phyloP scores from a whole-genome alignment of 139 green algal genomes.

The Coelastrella sp. region DNA sequence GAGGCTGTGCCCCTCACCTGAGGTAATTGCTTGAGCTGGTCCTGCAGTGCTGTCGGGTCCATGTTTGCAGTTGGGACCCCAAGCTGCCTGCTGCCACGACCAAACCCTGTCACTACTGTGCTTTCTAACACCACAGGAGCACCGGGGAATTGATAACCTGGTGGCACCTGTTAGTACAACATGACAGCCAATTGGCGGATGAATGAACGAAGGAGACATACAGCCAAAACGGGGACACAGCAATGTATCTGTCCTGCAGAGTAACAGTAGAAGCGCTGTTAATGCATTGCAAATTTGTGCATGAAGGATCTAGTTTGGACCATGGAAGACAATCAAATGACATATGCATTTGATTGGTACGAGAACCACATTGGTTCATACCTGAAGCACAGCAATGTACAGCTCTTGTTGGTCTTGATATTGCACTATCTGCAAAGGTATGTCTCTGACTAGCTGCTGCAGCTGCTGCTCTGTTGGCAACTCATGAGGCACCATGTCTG shows the following conservation, averaged over 20 bases:
- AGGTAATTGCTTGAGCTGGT: constrained; percentile 62
- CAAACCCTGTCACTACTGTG: constrained; percentile 82
- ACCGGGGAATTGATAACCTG: constrained; percentile 41
- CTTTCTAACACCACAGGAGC: constrained; percentile 55
- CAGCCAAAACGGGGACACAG: no score
- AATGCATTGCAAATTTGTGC: no score
- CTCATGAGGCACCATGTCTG: constrained; percentile 58
- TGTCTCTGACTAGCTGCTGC: constrained; percentile 54
- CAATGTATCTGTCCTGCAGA: no score
- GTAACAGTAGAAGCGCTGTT: no score
- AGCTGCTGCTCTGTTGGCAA: constrained; percentile 60
- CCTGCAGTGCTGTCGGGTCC: constrained; percentile 64
- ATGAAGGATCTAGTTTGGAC: no score
- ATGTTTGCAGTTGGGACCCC: constrained; percentile 94
- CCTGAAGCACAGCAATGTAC: constrained; percentile 68
- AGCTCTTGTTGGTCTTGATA: constrained; percentile 65
- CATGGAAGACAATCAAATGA: no score
- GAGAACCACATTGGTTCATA: background rate
- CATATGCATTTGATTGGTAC: no score
- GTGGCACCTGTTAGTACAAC: constrained; percentile 62
- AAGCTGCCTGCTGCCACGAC: constrained; percentile 89
- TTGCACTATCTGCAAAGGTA: constrained; percentile 61
- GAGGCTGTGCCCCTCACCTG: no score
- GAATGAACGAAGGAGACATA: no score
- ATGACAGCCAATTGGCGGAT: no score